Percentiles rank a stretch among this genome's conserved stretches.
Conservation (phyloP, 2,329 filamentous ascomycete genomes). For the Clarireedia hainanense region DNA sequence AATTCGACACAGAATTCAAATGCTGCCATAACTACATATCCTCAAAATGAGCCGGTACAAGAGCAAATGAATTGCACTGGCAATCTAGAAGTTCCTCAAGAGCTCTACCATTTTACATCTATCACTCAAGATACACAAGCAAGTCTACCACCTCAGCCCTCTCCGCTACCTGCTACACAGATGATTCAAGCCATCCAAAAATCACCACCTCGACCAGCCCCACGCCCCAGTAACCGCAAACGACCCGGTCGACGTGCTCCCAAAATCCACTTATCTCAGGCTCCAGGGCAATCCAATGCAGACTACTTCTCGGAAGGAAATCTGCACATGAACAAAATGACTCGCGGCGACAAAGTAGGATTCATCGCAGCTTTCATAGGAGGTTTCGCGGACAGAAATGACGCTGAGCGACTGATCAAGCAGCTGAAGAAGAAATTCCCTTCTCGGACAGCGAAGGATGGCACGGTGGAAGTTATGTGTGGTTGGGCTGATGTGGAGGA, state of each 20-base stretch:
- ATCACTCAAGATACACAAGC: not conserved
- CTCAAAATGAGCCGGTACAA: not conserved
- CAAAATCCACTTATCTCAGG: not conserved
- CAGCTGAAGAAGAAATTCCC: not conserved
- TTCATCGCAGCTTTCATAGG: conserved; percentile 2
- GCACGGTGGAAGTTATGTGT: conserved; percentile 1
- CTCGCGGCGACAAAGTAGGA: not conserved
- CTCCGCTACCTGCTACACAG: not conserved
- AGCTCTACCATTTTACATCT: not conserved
- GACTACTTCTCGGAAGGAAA: not conserved
- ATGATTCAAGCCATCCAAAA: not conserved
- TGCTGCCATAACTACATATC: not conserved
- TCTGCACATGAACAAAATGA: not conserved
- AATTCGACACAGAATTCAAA: not conserved
- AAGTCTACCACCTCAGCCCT: not conserved
- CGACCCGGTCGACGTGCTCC: not conserved
- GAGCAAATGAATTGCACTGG: not conserved
- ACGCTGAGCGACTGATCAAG: not conserved
- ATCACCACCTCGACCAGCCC: not conserved
- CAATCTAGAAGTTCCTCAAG: not conserved
- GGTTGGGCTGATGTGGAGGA: not conserved
- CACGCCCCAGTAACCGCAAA: not conserved
- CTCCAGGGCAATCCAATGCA: not conserved
- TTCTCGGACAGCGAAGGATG: not conserved
- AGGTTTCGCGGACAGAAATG: not conserved